phyloP scores from a whole-genome alignment of 2,329 filamentous ascomycete genomes.

The Penicillium sp. region DNA sequence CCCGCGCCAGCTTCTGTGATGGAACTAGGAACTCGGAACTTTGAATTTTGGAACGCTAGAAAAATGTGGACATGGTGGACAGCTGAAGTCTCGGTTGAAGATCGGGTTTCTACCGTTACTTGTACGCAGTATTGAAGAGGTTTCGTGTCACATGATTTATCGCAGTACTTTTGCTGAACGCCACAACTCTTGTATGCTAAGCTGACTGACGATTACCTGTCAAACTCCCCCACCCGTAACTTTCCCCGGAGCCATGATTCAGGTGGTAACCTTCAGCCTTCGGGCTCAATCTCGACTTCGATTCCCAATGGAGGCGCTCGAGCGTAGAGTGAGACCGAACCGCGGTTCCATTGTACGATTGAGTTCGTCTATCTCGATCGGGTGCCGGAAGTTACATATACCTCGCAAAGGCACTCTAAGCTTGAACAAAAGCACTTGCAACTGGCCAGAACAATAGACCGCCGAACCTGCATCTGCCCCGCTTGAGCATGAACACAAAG shows the following conservation, averaged over 20 bases:
- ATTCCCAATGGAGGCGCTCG: not conserved
- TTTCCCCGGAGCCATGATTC: not conserved
- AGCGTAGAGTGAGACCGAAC: not conserved
- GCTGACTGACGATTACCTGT: not conserved
- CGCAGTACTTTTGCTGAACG: too few relatives aligned
- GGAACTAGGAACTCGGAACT: not conserved
- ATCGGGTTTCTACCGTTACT: not conserved
- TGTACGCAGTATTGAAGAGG: too few relatives aligned
- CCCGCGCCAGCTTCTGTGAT: constrained; percentile 2
- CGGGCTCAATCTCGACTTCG: not conserved
- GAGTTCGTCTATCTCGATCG: constrained; percentile 21
- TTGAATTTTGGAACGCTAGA: not conserved
- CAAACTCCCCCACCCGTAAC: not conserved
- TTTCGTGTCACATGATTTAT: not conserved
- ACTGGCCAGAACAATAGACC: not conserved
- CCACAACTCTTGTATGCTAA: too few relatives aligned
- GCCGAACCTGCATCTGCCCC: constrained; percentile 1
- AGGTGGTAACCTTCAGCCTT: not conserved
- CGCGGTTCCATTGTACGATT: constrained; percentile 5
- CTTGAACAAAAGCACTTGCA: not conserved
- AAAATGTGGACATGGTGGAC: not conserved
- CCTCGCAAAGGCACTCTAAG: constrained; percentile 2
- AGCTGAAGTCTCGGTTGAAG: not conserved
- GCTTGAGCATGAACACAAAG: constrained; percentile 8
- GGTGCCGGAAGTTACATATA: constrained; percentile 16